phyloP scores from a whole-genome alignment of 2,329 filamentous ascomycete genomes.

The Thermoascus crustaceus region DNA sequence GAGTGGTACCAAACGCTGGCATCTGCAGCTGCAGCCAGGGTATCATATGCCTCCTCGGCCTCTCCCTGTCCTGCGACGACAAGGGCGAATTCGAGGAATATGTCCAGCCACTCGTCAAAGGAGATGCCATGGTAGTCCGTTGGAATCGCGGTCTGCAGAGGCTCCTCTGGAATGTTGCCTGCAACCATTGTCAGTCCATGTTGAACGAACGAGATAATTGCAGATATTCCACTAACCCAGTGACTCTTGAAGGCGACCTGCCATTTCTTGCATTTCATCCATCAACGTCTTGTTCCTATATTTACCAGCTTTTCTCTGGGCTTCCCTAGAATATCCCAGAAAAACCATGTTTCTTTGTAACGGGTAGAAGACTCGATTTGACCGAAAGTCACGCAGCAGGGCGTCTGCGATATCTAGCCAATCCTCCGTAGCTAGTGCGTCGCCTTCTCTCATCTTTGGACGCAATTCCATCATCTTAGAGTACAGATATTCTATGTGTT shows the following conservation, averaged over 20 bases:
- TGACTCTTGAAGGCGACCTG: slow-evolving; percentile 34
- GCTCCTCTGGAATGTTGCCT: slow-evolving; percentile 19
- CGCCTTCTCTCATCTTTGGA: slow-evolving; percentile 41
- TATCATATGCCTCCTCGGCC: slow-evolving; percentile 65
- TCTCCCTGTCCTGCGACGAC: slow-evolving; percentile 61
- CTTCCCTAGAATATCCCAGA: slow-evolving; percentile 39
- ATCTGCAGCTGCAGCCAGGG: slow-evolving; percentile 68
- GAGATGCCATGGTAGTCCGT: slow-evolving; percentile 65
- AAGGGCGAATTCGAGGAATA: slow-evolving; percentile 83
- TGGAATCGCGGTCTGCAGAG: slow-evolving; percentile 32
- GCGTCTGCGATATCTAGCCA: slow-evolving; percentile 53
- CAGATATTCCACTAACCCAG: slow-evolving; percentile 24
- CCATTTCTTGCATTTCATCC: slow-evolving; percentile 37
- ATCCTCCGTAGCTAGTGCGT: slow-evolving; percentile 43
- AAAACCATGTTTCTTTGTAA: slow-evolving; percentile 44
- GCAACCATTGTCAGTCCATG: background rate
- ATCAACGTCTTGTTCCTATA: slow-evolving; percentile 29
- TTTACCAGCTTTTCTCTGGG: slow-evolving; percentile 29
- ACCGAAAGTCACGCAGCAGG: slow-evolving; percentile 53
- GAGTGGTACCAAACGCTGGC: slow-evolving; percentile 75
- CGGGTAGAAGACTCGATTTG: slow-evolving; percentile 53
- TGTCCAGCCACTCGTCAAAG: slow-evolving; percentile 78
- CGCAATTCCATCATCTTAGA: slow-evolving; percentile 41
- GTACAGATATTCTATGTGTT: slow-evolving; percentile 39
- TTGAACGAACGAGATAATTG: slow-evolving; percentile 4